Evolutionary conservation across 805 yeast species (phyloP).

Genomic region (Candida nitratophila): DNA sequence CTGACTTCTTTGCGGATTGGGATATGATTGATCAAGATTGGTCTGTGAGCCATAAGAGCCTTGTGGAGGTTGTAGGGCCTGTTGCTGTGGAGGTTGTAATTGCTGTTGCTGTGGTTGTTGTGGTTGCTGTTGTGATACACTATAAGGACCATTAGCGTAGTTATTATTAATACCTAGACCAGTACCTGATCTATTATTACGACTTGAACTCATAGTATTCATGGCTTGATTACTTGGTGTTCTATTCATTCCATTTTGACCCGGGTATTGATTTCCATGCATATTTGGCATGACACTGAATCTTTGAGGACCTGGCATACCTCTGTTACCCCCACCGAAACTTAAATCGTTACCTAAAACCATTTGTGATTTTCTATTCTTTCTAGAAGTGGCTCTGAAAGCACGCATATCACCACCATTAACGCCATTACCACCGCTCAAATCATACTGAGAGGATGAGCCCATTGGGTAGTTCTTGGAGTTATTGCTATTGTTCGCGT

Average conservation of each 20-base stretch:
- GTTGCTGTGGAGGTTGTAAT: neutral
- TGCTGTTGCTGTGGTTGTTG: neutral
- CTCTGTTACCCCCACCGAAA: constrained; percentile 17
- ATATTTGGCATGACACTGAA: constrained; percentile 24
- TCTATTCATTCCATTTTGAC: constrained; percentile 9
- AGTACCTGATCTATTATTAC: neutral
- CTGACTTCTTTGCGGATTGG: constrained; percentile 4
- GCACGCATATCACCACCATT: constrained; percentile 11
- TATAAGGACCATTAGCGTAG: constrained; percentile 8
- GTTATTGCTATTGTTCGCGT: constrained; percentile 7
- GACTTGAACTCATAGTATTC: neutral
- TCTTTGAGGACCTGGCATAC: constrained; percentile 22
- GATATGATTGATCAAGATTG: constrained; percentile 1
- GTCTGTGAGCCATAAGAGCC: constrained; percentile 1
- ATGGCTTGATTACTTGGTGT: constrained; percentile 1
- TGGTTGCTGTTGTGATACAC: neutral
- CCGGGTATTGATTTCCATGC: constrained; percentile 3
- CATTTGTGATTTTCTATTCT: constrained; percentile 34
- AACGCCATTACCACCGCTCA: constrained; percentile 8
- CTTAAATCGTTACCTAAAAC: constrained; percentile 18
- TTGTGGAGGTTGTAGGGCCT: neutral
- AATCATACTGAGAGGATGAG: constrained; percentile 7
- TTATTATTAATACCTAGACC: constrained; percentile 15
- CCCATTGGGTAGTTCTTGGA: constrained; percentile 9
- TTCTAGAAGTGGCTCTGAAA: constrained; percentile 37